phyloP scores from a whole-genome alignment of 108 stramenopile genomes.

The Licmophora abbreviata region DNA sequence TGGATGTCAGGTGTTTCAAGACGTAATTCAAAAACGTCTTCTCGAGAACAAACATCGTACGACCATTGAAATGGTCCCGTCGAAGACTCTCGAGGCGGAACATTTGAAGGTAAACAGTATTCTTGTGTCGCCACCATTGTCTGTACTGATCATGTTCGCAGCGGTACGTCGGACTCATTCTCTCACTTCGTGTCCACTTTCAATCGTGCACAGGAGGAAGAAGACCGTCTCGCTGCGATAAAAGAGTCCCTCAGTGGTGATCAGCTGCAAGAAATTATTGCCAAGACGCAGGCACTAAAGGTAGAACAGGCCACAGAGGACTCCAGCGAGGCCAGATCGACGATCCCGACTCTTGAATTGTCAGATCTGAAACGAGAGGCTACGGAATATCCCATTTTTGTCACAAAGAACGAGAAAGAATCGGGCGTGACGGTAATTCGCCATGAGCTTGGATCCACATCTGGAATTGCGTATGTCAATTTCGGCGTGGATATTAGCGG shows the following conservation, averaged over 20 bases:
- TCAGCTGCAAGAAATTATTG: constrained; percentile 76
- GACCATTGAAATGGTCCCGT: constrained; percentile 89
- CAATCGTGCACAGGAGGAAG: constrained; percentile 82
- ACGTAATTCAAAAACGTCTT: constrained; percentile 69
- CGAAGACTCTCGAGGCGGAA: constrained; percentile 78
- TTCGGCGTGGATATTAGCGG: constrained; percentile 71
- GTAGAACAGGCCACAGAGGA: constrained; percentile 88
- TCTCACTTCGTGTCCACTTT: too few relatives aligned
- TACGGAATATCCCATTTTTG: constrained; percentile 84
- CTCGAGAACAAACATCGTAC: constrained; percentile 87
- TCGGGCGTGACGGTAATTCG: constrained; percentile 79
- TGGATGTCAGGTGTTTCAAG: constrained; percentile 81
- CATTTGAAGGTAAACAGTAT: too few relatives aligned
- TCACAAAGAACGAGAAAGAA: constrained; percentile 59
- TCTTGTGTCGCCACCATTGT: too few relatives aligned
- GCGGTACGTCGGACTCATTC: too few relatives aligned
- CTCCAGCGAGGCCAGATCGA: constrained; percentile 86
- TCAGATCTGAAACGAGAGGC: constrained; percentile 81
- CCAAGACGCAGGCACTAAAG: constrained; percentile 76
- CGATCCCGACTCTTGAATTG: constrained; percentile 81
- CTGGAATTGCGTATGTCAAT: constrained; percentile 89
- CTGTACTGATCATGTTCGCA: too few relatives aligned
- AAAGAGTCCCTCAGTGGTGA: constrained; percentile 72
- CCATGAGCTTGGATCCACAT: constrained; percentile 83
- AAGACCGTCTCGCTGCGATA: constrained; percentile 64